Base-by-base conservation (phyloP, 345 rosid species). In the Gossypium turneri region DNA sequence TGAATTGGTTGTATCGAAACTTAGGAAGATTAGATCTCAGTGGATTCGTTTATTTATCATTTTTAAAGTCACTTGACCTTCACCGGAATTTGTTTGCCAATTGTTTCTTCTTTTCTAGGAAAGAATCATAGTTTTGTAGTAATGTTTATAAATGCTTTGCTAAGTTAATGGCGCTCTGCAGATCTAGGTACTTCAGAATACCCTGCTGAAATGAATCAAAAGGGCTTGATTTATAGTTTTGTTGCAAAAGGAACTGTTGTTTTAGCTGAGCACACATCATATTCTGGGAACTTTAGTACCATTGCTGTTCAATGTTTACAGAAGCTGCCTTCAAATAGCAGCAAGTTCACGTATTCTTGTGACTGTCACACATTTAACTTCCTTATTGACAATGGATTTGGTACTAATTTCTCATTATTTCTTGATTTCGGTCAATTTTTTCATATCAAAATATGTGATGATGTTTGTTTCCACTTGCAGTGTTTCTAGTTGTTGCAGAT, bases 291-390 rank as follows among this genome's bases (percentile, higher is more conserved):
- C 83, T 95, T 95, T 69, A 93, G 99, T 84, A 93, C 99, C 81
- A 82, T 95, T 66, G 99, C 98, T 56, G 97, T 95, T 78, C 99
- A 95, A 50, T 95, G 99, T 77, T 88, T 95, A 17, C 99, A 93
- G 86, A 95, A 87, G 86, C 91, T 93, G 66, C 97, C 99, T 61
- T 85, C 92, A 1, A 88, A 86, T 82, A 93, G 98, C 86, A 91
- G 88, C 98, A 95, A 95, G 88, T 91, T 85, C 79, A 91, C 97
- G 4, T 95, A 87, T 79, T 91, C 99, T 19, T 91, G 97, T 34
- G 99, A 96, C 59, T 94, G 92, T 29, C 90, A 91, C 83, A 93
- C 98, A 8, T 96, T 96, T 78, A 93, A 96, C 87, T 93, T 90
- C 85, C 93, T 93, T 60, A 34, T 84, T 0, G 97, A 95, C 79